These are phyloP conservation scores for Mycena sanguinolenta DNA, from an alignment of 768 basidiomycete genomes.

Conservation along the genomic window DNA sequence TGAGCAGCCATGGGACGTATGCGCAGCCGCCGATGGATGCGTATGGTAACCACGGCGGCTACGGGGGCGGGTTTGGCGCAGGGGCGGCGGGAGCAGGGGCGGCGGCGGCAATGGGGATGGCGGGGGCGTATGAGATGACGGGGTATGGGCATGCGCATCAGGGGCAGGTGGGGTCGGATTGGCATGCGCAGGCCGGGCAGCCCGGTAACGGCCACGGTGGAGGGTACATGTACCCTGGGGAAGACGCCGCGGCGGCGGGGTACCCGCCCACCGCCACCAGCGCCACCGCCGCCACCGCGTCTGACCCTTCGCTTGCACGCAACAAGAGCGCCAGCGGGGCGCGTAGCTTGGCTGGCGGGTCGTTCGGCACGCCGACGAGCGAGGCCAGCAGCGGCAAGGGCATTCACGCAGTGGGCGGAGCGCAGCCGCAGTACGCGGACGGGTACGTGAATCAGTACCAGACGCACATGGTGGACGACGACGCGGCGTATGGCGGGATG, in stretches of 20 bases:
- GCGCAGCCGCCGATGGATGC: slow-evolving; percentile 47
- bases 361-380: slow-evolving; percentile 1
- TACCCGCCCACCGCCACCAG: slow-evolving; percentile 32
- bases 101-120: slow-evolving; percentile 47
- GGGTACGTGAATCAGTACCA: slow-evolving; percentile 38
- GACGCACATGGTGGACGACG: slow-evolving; percentile 38
- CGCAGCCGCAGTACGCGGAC: slow-evolving; percentile 31
- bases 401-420: background rate
- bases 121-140: slow-evolving; percentile 36
- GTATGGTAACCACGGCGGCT: slow-evolving; percentile 42
- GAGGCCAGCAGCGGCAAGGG: slow-evolving; percentile 4
- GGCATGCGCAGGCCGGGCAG: slow-evolving; percentile 12
- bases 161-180: slow-evolving; percentile 38
- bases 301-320: slow-evolving; percentile 16
- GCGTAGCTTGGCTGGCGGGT: slow-evolving; percentile 33
- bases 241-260: slow-evolving; percentile 14
- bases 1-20: slow-evolving; percentile 52
- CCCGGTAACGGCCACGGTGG: too few species aligned
- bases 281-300: slow-evolving; percentile 4
- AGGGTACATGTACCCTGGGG: slow-evolving; percentile 33
- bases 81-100: slow-evolving; percentile 49
- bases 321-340: slow-evolving; percentile 29
- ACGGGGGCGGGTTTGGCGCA: slow-evolving; percentile 45
- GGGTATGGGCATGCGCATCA: slow-evolving; percentile 40
- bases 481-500: slow-evolving; percentile 44